A percentile compares a stretch with the other conserved stretches of the same genome.
phyloP scores from a whole-genome alignment of 305 asterid genomes.

The Solanum hybrid region DNA sequence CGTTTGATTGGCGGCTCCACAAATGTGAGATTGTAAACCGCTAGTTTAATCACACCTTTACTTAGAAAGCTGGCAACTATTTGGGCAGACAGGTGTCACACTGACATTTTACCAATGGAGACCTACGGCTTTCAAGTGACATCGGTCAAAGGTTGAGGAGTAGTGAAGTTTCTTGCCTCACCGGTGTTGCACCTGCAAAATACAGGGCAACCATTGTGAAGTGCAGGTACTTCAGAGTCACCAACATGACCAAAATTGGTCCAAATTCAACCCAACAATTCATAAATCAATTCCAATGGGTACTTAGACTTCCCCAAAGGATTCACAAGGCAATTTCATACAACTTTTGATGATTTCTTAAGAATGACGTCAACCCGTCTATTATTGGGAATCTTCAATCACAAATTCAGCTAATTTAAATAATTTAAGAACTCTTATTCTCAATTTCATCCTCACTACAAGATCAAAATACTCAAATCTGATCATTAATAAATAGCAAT shows the following conservation, averaged over 20 bases:
- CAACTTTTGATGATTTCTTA: not conserved
- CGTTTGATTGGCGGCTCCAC: not conserved
- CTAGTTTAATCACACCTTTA: not conserved
- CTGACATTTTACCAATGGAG: not conserved
- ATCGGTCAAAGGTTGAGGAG: not conserved
- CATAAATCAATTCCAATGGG: not conserved
- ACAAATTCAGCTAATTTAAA: no score
- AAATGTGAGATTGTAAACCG: not conserved
- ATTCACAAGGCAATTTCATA: not conserved
- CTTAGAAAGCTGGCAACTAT: not conserved
- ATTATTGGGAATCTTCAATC: not conserved
- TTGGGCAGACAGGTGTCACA: not conserved
- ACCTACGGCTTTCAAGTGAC: no score
- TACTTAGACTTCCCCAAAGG: not conserved
- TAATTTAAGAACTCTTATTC: no score
- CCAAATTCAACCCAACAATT: not conserved
- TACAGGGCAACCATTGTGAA: not conserved
- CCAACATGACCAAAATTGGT: not conserved
- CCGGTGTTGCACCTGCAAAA: not conserved
- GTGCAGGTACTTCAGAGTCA: not conserved
- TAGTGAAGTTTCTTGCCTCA: not conserved
- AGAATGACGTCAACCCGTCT: not conserved
- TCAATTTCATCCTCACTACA: not conserved
- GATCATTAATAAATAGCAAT: no score
- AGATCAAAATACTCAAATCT: not conserved